Evolutionary conservation across 805 yeast species (phyloP).

Genomic region (Komagataella pseudopastoris): DNA sequence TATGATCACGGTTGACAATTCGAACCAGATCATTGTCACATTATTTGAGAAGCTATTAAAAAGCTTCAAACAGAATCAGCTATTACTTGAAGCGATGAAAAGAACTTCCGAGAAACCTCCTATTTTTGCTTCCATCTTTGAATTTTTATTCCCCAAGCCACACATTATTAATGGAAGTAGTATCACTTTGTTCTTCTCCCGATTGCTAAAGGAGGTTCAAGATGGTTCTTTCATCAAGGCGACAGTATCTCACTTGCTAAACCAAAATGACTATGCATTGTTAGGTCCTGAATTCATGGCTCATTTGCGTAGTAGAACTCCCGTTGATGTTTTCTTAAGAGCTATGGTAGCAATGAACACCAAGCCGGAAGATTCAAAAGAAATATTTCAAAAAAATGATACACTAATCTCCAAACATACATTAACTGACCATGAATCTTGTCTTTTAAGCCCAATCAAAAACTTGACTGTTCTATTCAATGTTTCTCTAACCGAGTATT

Average conservation of each 20-base stretch:
- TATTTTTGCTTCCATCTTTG: constrained; percentile 2
- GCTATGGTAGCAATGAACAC: background rate
- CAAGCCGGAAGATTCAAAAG: background rate
- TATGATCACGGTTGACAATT: constrained; percentile 16
- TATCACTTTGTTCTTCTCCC: background rate
- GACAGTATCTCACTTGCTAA: background rate
- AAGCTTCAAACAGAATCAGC: constrained; percentile 5
- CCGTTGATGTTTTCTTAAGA: background rate
- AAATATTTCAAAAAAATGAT: background rate
- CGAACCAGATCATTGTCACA: constrained; percentile 11
- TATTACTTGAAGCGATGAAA: background rate
- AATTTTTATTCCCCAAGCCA: constrained; percentile 1
- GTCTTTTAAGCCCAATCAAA: background rate
- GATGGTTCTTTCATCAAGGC: background rate
- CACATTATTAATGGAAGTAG: background rate
- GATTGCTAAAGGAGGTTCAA: background rate
- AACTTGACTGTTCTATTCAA: background rate
- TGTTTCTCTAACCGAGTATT: constrained; percentile 19
- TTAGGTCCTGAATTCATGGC: background rate
- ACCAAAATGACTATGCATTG: background rate
- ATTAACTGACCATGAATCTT: background rate
- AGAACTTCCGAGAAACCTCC: background rate
- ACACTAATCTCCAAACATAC: background rate
- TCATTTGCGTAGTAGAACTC: background rate
- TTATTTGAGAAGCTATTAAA: constrained; percentile 9